Conservation (phyloP, 2,329 filamentous ascomycete species). For the Colletotrichum endophyticum region DNA sequence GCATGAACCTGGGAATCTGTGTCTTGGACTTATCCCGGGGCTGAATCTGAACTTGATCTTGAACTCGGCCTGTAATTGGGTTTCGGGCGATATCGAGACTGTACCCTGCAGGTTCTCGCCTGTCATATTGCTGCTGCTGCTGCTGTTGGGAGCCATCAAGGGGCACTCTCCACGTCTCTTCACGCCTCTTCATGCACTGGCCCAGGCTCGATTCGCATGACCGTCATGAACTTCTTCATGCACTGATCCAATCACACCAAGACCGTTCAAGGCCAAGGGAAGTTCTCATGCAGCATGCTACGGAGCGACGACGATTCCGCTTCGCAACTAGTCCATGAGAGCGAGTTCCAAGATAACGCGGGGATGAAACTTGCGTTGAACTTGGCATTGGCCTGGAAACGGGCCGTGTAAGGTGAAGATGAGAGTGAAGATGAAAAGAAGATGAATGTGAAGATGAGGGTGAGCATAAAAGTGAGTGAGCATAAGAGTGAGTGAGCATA, state of each 20-base stretch:
- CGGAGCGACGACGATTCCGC: neutral
- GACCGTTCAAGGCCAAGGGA: neutral
- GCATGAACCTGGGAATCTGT: neutral
- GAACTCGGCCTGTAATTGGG: neutral
- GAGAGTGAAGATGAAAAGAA: too few species aligned
- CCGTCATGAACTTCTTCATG: neutral
- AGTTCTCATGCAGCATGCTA: neutral
- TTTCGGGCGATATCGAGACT: too few species aligned
- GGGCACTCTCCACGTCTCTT: neutral
- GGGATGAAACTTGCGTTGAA: rapidly evolving
- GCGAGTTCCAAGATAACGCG: too few species aligned
- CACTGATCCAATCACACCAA: neutral
- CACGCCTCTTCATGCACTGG: neutral
- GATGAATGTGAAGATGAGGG: too few species aligned
- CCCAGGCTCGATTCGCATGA: neutral
- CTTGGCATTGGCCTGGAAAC: neutral
- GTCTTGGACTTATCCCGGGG: neutral
- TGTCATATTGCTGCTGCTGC: too few species aligned
- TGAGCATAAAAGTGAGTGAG: too few species aligned
- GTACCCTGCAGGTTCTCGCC: too few species aligned
- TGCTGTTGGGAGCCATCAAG: neutral
- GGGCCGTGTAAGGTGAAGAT: too few species aligned
- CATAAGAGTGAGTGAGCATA: too few species aligned
- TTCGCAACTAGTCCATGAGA: rapidly evolving
- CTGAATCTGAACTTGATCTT: neutral